Base-by-base conservation (phyloP, 129 eudicot species). In the Flaveria trinervia region DNA sequence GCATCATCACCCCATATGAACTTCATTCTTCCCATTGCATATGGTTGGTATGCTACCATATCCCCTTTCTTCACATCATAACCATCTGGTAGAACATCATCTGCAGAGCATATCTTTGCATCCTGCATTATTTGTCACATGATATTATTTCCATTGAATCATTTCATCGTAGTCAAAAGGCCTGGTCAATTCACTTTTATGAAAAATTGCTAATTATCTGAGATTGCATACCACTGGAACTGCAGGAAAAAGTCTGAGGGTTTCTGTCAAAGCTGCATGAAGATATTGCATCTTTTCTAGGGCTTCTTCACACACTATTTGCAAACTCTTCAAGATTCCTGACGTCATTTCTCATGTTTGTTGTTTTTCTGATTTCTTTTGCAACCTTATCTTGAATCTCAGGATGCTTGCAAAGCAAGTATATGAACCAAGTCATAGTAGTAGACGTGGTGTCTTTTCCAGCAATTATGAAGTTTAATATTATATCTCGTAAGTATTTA, bases 401-500 rank as follows among this genome's bases (percentile, higher is more conserved):
- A 7, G 91, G 93, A 71, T 91, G 84, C 70, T 91, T 88, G 85
- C 93, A 88, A 69, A 88, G 83, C 89, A 85, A 43, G 76, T 84
- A 91, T 59, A 84, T 52, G 79, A 91, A 88, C 93, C 97, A 91
- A 33, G 91, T 78, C 55, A 91, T 82, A 9, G 93, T 77, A 39
- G 88, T 72, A 7, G 96, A 86, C 30, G 92, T 86, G 2, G 93
- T 86, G 83, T 91, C 93, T 70, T 91, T 91, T 17, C 93, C 97
- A 73, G 97, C 92, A 23, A 88, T 84, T 71, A 91, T 65, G 65
- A 84, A 91, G 82, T 82, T 91, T 72, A 91, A 36, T 68, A 86
- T 86, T 64, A 88, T 88, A 57, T 90, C 96, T 17, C 93, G 72
- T 69, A 90, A 77, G 79, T 86, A 90, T 80, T 82, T 85, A 0